Percentiles rank a stretch among this genome's conserved stretches.
Conservation (phyloP, 2,329 filamentous ascomycete genomes). For the Coniochaeta pulveracea region DNA sequence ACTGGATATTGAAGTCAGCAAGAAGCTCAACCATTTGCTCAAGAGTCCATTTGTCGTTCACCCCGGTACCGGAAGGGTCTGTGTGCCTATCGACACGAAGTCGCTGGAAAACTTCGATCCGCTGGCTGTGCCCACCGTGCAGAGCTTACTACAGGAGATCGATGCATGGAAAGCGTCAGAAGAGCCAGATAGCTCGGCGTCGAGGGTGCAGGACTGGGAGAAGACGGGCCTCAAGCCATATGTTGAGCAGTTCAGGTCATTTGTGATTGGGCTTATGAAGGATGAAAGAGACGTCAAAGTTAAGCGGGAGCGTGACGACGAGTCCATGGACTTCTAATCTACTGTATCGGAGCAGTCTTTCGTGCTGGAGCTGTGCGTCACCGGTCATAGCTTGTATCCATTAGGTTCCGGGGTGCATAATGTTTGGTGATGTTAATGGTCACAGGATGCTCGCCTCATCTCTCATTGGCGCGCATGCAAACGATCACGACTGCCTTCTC, state of each 20-base stretch:
- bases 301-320: slow-evolving; percentile 44
- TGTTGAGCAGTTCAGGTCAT: slow-evolving; percentile 76
- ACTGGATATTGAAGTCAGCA: slow-evolving; percentile 92
- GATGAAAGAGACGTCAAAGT: slow-evolving; percentile 51
- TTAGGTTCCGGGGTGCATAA: too few species aligned
- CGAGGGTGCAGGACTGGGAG: slow-evolving; percentile 70
- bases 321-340: slow-evolving; percentile 42
- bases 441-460: too few species aligned
- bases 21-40: slow-evolving; percentile 95
- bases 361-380: too few species aligned
- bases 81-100: slow-evolving; percentile 79
- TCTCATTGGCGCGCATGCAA: slow-evolving; percentile 2
- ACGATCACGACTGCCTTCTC: neutral
- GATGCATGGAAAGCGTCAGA: slow-evolving; percentile 59
- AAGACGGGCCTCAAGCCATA: slow-evolving; percentile 94
- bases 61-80: slow-evolving; percentile 85
- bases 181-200: slow-evolving; percentile 20
- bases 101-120: slow-evolving; percentile 78
- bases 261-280: slow-evolving; percentile 68
- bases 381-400: too few species aligned
- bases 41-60: slow-evolving; percentile 96
- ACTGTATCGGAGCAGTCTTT: too few species aligned
- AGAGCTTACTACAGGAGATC: slow-evolving; percentile 71
- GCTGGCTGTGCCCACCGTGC: slow-evolving; percentile 78
- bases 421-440: too few species aligned